Conservation (phyloP, 495 filamentous ascomycete genomes). For the Lophiostoma macrostomum region DNA sequence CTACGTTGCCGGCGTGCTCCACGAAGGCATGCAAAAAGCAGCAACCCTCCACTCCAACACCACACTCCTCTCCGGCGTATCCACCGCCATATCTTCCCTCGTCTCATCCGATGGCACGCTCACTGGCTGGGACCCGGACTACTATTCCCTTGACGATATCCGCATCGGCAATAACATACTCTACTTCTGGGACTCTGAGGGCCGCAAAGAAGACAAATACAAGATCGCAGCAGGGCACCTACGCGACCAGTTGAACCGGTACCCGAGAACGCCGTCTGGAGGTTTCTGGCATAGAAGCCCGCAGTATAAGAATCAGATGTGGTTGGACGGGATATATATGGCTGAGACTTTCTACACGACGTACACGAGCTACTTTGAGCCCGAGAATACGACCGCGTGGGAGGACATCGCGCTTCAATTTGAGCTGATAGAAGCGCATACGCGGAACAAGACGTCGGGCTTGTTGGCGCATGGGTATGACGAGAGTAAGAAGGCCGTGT, state of each 20-base stretch:
- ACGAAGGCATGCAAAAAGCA: conserved; percentile 26
- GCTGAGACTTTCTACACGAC: conserved; percentile 28
- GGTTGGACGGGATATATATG: conserved; percentile 33
- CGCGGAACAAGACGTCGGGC: conserved; percentile 44
- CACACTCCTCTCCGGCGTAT: conserved; percentile 13
- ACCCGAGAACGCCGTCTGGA: conserved; percentile 20
- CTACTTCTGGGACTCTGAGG: conserved; percentile 39
- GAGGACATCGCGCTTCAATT: conserved; percentile 55
- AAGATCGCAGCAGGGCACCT: conserved; percentile 10
- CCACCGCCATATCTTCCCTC: conserved; percentile 41
- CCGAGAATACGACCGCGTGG: conserved; percentile 27
- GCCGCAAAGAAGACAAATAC: conserved; percentile 11
- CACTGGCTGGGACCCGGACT: conserved; percentile 40
- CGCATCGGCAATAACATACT: conserved; percentile 50
- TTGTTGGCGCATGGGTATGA: conserved; percentile 61
- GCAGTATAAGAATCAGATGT: conserved; percentile 31
- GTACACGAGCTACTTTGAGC: conserved; percentile 24
- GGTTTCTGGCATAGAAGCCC: conserved; percentile 31
- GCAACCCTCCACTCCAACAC: conserved; percentile 11
- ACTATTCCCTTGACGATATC: conserved; percentile 52
- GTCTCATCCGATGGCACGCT: conserved; percentile 43
- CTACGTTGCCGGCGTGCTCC: conserved; percentile 19
- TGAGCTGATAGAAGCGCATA: conserved; percentile 50
- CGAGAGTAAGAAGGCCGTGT: conserved; percentile 50
- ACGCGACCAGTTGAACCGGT: conserved; percentile 13